Conservation (phyloP, 768 basidiomycete genomes). For the Termitomyces sp. region DNA sequence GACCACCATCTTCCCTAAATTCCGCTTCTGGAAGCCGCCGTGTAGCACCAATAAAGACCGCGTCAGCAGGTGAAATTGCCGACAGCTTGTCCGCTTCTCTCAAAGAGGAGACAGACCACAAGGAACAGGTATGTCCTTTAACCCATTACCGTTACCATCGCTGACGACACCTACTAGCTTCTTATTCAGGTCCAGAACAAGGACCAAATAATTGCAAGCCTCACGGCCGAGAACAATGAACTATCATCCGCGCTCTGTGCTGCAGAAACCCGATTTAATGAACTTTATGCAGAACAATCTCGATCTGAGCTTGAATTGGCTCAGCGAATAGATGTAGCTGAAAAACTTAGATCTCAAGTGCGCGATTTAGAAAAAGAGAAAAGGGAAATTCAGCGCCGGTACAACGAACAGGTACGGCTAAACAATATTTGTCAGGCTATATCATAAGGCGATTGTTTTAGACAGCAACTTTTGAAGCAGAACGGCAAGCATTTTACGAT, state of each 20-base stretch:
- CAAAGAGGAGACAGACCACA: conserved; percentile 74
- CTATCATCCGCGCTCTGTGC: conserved; percentile 58
- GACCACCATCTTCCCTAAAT: conserved; percentile 46
- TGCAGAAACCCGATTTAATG: conserved; percentile 69
- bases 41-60: conserved; percentile 36
- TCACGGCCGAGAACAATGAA: conserved; percentile 60
- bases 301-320: conserved; percentile 80
- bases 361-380: conserved; percentile 89
- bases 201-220: conserved; percentile 57
- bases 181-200: conserved; percentile 75
- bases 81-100: conserved; percentile 58
- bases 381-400: conserved; percentile 72
- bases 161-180: conserved; percentile 39
- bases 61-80: conserved; percentile 39
- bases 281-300: conserved; percentile 76
- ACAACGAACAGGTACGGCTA: conserved; percentile 74
- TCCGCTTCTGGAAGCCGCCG: conserved; percentile 43
- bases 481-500: conserved; percentile 89
- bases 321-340: conserved; percentile 75
- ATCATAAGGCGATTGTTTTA: conserved; percentile 25
- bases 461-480: conserved; percentile 87
- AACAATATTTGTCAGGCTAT: not conserved
- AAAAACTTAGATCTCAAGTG: conserved; percentile 75
- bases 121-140: conserved; percentile 58
- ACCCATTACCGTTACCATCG: not conserved